phyloP scores from a whole-genome alignment of 1,284 basidiomycete species.

The Trametes pubescens region DNA sequence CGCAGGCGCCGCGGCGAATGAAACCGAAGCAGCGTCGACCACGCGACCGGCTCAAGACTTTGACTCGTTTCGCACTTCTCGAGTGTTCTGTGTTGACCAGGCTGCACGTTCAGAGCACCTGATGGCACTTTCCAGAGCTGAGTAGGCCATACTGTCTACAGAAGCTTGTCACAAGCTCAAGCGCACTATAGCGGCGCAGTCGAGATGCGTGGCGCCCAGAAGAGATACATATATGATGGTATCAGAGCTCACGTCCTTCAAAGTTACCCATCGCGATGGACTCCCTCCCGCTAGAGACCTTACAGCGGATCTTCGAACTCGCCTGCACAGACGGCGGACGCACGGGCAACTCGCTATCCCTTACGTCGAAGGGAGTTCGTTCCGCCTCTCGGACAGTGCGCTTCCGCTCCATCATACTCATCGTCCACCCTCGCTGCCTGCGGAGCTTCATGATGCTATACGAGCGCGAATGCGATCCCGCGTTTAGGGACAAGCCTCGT shows the following conservation, averaged over 20 bases:
- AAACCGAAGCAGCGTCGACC: too few relatives aligned
- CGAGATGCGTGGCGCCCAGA: too few relatives aligned
- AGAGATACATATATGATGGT: background rate
- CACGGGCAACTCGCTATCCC: slow-evolving; percentile 9
- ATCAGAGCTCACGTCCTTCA: background rate
- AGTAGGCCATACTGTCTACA: too few relatives aligned
- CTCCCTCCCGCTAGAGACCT: background rate
- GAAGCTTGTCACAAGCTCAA: too few relatives aligned
- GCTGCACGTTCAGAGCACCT: too few relatives aligned
- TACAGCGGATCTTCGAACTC: slow-evolving; percentile 1
- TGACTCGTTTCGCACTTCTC: background rate
- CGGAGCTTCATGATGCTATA: slow-evolving; percentile 1
- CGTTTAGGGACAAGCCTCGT: background rate
- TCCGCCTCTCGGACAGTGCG: slow-evolving; percentile 4
- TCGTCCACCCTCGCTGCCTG: background rate
- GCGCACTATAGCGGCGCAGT: too few relatives aligned
- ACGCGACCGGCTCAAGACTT: too few relatives aligned
- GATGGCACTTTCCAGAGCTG: too few relatives aligned
- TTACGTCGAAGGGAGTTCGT: background rate
- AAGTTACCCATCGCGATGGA: background rate
- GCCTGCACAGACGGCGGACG: slow-evolving; percentile 12
- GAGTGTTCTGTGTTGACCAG: too few relatives aligned
- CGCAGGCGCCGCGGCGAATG: too few relatives aligned
- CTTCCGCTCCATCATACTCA: slow-evolving; percentile 2
- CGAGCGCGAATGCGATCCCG: slow-evolving; percentile 2